A percentile compares a stretch with the other conserved stretches of the same genome.
These are phyloP conservation scores for Miscanthus lutarioriparius DNA, from an alignment of 176 grass and related monocot genomes.

Conservation along the genomic window DNA sequence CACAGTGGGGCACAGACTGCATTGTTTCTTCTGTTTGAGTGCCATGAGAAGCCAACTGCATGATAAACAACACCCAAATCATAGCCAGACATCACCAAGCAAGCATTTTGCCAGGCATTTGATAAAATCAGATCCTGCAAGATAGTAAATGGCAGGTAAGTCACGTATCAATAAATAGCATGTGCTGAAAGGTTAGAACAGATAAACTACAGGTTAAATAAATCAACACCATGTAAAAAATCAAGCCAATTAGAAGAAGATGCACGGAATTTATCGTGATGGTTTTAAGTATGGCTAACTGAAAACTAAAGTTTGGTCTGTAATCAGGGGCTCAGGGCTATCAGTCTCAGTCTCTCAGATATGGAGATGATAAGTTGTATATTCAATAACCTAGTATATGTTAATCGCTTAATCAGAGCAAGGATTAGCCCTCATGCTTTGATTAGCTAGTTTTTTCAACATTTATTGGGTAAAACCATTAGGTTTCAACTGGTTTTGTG, in stretches of 20 bases:
- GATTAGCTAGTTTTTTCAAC: not conserved
- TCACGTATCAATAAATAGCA: not conserved
- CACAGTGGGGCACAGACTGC: slow-evolving; percentile 24
- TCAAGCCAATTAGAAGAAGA: not conserved
- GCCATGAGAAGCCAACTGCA: slow-evolving; percentile 67
- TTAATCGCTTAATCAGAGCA: not conserved
- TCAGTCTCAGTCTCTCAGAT: not conserved
- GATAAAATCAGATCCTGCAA: slow-evolving; percentile 46
- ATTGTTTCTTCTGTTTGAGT: slow-evolving; percentile 40
- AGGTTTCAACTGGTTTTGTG: not conserved
- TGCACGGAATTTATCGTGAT: slow-evolving; percentile 16
- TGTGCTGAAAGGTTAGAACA: not conserved
- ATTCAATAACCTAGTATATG: not conserved
- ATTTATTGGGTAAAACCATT: not conserved
- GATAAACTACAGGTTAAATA: not conserved
- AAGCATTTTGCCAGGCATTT: slow-evolving; percentile 28
- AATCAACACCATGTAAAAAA: not conserved
- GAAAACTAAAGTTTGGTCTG: not conserved
- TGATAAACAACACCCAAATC: slow-evolving; percentile 57
- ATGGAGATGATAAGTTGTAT: not conserved
- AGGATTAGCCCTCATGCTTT: not conserved
- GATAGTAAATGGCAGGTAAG: not conserved
- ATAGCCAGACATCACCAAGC: slow-evolving; percentile 50
- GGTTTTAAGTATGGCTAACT: not conserved
- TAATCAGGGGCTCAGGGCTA: not conserved